These are phyloP conservation scores for Cyclotella baltica DNA, from an alignment of 108 stramenopile species.

Conservation along the genomic window DNA sequence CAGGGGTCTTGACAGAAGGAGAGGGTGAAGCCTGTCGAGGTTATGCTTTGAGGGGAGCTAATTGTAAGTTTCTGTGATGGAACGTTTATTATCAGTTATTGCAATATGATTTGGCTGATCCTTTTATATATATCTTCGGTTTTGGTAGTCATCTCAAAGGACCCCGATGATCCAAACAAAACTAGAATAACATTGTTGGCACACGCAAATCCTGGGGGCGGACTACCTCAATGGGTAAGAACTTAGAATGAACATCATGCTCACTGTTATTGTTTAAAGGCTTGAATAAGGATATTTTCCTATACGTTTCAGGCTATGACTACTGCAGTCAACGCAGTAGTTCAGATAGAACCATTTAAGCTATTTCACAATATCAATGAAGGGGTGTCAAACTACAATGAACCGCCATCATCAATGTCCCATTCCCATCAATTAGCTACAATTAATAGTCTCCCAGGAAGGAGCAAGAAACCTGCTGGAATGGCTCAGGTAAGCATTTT, in stretches of 20 bases:
- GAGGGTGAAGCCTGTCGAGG: slow-evolving; percentile 72
- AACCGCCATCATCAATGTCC: slow-evolving; percentile 11
- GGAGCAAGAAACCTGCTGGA: slow-evolving; percentile 55
- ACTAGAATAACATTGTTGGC: slow-evolving; percentile 64
- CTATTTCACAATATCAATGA: slow-evolving; percentile 59
- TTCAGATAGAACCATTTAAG: slow-evolving; percentile 90
- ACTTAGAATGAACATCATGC: not conserved
- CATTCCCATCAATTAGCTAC: slow-evolving; percentile 21
- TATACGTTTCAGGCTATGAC: slow-evolving; percentile 70
- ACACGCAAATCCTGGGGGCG: slow-evolving; percentile 64
- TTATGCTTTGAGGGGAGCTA: slow-evolving; percentile 87
- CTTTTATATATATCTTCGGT: not conserved
- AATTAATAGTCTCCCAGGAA: slow-evolving; percentile 37
- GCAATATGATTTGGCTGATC: slow-evolving; percentile 2
- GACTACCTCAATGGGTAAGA: slow-evolving; percentile 68
- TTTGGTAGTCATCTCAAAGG: slow-evolving; percentile 60
- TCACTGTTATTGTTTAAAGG: not conserved
- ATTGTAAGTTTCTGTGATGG: slow-evolving; percentile 47
- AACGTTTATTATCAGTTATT: not conserved
- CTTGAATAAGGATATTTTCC: not conserved
- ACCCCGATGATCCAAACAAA: slow-evolving; percentile 81
- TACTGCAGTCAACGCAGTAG: slow-evolving; percentile 81
- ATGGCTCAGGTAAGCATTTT: slow-evolving; percentile 39
- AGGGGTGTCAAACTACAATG: slow-evolving; percentile 35
- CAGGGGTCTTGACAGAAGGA: slow-evolving; percentile 58